phyloP scores from a whole-genome alignment of 768 basidiomycete species.

The Mrakia gelida region DNA sequence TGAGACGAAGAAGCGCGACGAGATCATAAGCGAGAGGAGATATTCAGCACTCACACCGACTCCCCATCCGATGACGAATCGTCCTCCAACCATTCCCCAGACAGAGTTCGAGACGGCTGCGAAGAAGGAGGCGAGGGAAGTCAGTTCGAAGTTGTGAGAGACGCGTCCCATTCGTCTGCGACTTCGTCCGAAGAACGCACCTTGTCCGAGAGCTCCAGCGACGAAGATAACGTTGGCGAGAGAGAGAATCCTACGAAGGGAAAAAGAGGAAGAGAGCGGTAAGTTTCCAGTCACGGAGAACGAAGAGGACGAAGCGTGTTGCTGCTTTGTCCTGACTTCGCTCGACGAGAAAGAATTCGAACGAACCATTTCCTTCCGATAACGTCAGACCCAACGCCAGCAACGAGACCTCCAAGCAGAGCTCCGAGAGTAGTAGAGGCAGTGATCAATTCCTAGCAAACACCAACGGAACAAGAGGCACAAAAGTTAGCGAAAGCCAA shows the following conservation, averaged over 20 bases:
- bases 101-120: slow-evolving; percentile 54
- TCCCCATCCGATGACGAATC: slow-evolving; percentile 67
- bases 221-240: slow-evolving; percentile 71
- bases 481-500: neutral
- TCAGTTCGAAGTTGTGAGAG: neutral
- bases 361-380: slow-evolving; percentile 56
- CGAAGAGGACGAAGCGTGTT: neutral
- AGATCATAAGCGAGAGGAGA: too few relatives aligned
- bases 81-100: slow-evolving; percentile 67
- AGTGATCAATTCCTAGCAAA: slow-evolving; percentile 61
- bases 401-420: slow-evolving; percentile 63
- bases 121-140: neutral
- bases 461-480: neutral
- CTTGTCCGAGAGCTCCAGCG: slow-evolving; percentile 65
- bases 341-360: neutral
- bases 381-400: slow-evolving; percentile 66
- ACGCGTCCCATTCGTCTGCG: neutral
- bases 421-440: slow-evolving; percentile 74
- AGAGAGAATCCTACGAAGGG: slow-evolving; percentile 51
- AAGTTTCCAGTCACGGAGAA: neutral
- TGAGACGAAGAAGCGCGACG: neutral
- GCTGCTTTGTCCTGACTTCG: too few relatives aligned
- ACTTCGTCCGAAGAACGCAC: neutral
- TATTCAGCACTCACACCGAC: slow-evolving; percentile 50
- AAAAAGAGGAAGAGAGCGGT: neutral